Evolutionary conservation across 352 stramenopile species (phyloP).

Genomic region (Phytophthora brassicae): DNA sequence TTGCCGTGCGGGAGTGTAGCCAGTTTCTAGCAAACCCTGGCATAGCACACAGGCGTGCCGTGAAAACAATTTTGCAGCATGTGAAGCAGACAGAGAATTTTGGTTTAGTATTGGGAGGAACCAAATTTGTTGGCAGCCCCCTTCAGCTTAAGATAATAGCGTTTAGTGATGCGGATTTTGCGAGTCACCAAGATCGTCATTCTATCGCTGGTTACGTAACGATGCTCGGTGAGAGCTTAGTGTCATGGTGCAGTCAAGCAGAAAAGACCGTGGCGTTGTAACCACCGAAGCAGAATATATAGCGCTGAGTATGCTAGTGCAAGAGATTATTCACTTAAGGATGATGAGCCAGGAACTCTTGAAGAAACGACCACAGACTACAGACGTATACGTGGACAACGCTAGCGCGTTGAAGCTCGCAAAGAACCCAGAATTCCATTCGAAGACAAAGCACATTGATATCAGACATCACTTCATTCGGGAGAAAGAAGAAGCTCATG

Average conservation of each 20-base stretch:
- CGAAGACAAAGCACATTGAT: too few relatives aligned
- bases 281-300: neutral
- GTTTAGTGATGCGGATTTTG: neutral
- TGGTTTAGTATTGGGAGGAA: conserved; percentile 8
- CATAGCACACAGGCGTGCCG: conserved; percentile 8
- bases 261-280: neutral
- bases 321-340: neutral
- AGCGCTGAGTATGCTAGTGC: neutral
- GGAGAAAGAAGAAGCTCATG: too few relatives aligned
- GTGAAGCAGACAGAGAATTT: too few relatives aligned
- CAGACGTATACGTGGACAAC: too few relatives aligned
- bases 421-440: too few relatives aligned
- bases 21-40: conserved; percentile 15
- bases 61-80: conserved; percentile 17
- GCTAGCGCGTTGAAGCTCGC: too few relatives aligned
- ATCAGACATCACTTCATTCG: too few relatives aligned
- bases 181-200: neutral
- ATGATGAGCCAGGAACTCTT: neutral
- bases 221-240: neutral
- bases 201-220: neutral
- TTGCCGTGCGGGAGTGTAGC: conserved; percentile 7
- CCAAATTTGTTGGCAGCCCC: neutral
- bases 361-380: too few relatives aligned
- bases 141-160: neutral
- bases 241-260: neutral